Evolutionary conservation across 1,284 basidiomycete species (phyloP).

Genomic region (Ustilago shanxiensis): DNA sequence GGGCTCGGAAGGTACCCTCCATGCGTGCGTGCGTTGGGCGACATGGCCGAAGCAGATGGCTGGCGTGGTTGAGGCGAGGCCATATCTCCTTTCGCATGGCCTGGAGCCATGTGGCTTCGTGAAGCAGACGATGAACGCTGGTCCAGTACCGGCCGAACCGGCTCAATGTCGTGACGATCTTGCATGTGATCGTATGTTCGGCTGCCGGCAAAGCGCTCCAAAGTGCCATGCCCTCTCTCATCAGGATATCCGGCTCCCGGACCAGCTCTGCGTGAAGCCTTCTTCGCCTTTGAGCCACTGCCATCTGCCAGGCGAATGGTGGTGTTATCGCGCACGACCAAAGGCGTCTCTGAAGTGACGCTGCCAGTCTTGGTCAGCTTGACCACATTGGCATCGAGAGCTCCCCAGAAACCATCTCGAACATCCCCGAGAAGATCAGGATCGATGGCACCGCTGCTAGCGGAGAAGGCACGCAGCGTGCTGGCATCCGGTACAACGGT

Average conservation of each 20-base stretch:
- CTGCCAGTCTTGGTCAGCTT: conserved; percentile 26
- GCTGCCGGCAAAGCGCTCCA: conserved; percentile 45
- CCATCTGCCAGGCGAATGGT: conserved; percentile 47
- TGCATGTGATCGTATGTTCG: conserved; percentile 41
- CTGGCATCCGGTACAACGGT: conserved; percentile 19
- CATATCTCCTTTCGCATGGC: conserved; percentile 1
- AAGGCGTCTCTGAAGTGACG: conserved; percentile 23
- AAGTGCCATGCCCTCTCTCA: conserved; percentile 32
- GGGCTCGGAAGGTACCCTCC: conserved; percentile 9
- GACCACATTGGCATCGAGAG: conserved; percentile 44
- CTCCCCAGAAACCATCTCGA: conserved; percentile 60
- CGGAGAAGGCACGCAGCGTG: conserved; percentile 35
- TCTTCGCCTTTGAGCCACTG: conserved; percentile 42
- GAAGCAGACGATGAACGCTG: conserved; percentile 7
- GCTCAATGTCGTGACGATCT: conserved; percentile 47
- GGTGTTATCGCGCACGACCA: conserved; percentile 47
- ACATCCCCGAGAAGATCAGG: conserved; percentile 46
- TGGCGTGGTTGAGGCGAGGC: conserved; percentile 12
- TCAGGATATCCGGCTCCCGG: conserved; percentile 12
- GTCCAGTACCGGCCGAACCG: conserved; percentile 6
- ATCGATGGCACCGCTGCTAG: conserved; percentile 48
- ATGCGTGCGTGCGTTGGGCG: conserved; percentile 33
- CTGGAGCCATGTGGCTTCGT: not conserved
- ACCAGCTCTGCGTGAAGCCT: conserved; percentile 16
- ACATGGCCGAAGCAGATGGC: conserved; percentile 18